Evolutionary conservation across 73 alveolate genomes (phyloP), one percentile per base, ranked within the genome.

Genomic region (Urostyla sp.): DNA sequence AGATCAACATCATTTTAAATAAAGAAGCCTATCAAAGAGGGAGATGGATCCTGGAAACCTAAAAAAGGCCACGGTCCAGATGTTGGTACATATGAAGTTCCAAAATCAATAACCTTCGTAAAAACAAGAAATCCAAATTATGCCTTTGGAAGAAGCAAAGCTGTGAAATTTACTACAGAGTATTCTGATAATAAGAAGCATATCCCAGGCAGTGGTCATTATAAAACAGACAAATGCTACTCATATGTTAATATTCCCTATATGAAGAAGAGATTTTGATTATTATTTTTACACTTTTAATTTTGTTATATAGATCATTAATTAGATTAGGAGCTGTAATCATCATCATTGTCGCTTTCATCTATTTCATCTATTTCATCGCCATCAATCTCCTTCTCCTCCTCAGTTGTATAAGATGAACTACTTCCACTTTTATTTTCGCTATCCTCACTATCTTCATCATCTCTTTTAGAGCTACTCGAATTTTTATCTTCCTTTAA

Each of bases 131-230:
- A 52, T 27, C 76, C 61, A 15, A 27, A 27, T 4, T 35, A 35
- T 6, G 28, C 43, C 51, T 49, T 74, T 35, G 23, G 75, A 30
- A 74, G 55, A 31, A n/a, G 60, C 7, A 74, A 74, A 36, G 44
- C 60, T 18, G 38, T 31, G 3, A 54, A 74, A n/a, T 74, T 74
- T 18, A 74, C 87, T 23, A 32, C 27, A 13, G 60, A 32, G 51
- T 31, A 32, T 32, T 31, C 67, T 18, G 55, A 74, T 23, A 7
- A 32, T 60, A 74, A 74, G 87, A 74, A 54, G 46, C 52, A 32
- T 53, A 60, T 74, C n/a, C 87, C 87, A 4, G 87, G 87, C 5
- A 45, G 53, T 51, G 87, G 75, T 18, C 31, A 27, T 16, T 74
- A 74, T 54, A 54, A 76, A 40, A 23, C 15, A 8, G 75, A 37